A percentile compares a stretch with the other conserved stretches of the same genome.
These are phyloP conservation scores for Cronartium quercuum DNA, from an alignment of 1,284 basidiomycete genomes.

Conservation along the genomic window DNA sequence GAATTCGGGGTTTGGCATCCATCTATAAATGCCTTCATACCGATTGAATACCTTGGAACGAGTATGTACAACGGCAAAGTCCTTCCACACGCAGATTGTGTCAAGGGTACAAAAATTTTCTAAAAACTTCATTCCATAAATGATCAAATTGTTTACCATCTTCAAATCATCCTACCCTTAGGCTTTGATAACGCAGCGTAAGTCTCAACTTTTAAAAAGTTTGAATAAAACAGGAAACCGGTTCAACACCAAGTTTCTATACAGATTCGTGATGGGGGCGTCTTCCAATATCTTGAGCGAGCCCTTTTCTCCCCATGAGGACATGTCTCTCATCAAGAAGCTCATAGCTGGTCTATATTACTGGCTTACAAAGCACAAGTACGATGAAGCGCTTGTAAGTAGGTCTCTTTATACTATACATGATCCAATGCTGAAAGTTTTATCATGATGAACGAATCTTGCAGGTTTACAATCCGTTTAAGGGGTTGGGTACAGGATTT, in stretches of 20 bases:
- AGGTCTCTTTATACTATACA: not conserved
- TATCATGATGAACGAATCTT: not conserved
- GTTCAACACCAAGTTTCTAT: not conserved
- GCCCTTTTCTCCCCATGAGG: conserved; percentile 18
- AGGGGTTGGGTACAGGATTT: conserved; percentile 10
- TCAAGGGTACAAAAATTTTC: not conserved
- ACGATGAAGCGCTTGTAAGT: conserved; percentile 36
- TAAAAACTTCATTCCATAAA: not conserved
- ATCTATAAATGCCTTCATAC: conserved; percentile 25
- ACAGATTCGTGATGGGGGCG: conserved; percentile 27
- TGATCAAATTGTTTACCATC: not conserved
- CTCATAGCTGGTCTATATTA: conserved; percentile 27
- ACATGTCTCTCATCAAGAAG: conserved; percentile 2
- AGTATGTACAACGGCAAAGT: conserved; percentile 28
- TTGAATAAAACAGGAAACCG: not conserved
- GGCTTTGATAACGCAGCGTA: conserved; percentile 34
- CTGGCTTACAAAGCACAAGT: conserved; percentile 19
- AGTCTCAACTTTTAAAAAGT: not conserved
- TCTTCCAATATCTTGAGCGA: conserved; percentile 32
- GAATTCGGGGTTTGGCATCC: conserved; percentile 37
- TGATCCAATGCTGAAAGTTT: not conserved
- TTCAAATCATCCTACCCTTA: not conserved
- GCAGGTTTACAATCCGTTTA: conserved; percentile 27
- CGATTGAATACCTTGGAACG: conserved; percentile 35
- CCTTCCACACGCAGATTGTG: conserved; percentile 13